These are phyloP conservation scores for Fusarium globosum DNA, from an alignment of 2,329 filamentous ascomycete genomes.

Conservation along the genomic window DNA sequence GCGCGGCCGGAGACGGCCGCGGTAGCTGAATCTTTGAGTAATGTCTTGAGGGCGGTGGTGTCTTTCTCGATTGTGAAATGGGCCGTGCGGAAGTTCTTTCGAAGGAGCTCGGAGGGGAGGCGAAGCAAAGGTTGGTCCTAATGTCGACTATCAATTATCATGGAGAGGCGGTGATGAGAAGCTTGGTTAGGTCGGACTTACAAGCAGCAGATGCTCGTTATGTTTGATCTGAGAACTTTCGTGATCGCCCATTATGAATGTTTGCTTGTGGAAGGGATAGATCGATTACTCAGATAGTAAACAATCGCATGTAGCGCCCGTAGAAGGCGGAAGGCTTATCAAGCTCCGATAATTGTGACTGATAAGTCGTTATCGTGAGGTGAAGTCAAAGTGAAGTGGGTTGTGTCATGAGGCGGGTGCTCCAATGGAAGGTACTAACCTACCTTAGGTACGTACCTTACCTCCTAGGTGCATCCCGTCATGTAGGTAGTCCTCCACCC, in stretches of 20 bases:
- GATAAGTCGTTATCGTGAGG: constrained; percentile 41
- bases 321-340: background rate
- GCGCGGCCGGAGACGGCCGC: constrained; percentile 72
- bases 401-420: constrained; percentile 25
- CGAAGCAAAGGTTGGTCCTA: constrained; percentile 93
- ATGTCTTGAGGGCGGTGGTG: constrained; percentile 69
- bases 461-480: too few relatives aligned
- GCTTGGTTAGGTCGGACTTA: constrained; percentile 49
- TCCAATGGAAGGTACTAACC: background rate
- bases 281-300: background rate
- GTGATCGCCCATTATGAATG: constrained; percentile 65
- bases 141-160: constrained; percentile 49
- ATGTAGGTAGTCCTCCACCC: background rate
- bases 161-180: constrained; percentile 5
- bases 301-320: background rate
- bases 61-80: constrained; percentile 82
- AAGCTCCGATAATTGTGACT: constrained; percentile 18
- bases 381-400: constrained; percentile 19
- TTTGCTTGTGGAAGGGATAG: background rate
- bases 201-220: constrained; percentile 79
- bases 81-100: constrained; percentile 91
- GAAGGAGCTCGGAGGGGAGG: constrained; percentile 89
- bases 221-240: constrained; percentile 77
- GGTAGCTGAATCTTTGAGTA: constrained; percentile 72
- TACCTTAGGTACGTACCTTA: too few relatives aligned